A percentile compares a stretch with the other conserved stretches of the same genome.
Conservation (phyloP, 495 filamentous ascomycete genomes). For the Neurospora africana region DNA sequence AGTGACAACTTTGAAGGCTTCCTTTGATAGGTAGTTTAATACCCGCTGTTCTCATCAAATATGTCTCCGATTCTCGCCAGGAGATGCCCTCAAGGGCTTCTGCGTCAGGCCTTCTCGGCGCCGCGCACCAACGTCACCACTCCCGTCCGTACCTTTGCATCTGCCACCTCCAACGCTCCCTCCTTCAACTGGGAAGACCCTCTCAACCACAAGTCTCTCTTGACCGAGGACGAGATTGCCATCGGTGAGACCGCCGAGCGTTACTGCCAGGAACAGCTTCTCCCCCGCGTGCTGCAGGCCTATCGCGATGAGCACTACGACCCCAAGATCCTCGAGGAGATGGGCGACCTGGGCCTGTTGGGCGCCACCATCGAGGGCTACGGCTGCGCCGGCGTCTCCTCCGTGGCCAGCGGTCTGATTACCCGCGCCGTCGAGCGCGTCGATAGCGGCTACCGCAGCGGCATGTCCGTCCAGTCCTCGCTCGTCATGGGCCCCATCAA, state of each 20-base stretch:
- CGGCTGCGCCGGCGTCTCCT: conserved; percentile 87
- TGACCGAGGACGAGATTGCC: conserved; percentile 82
- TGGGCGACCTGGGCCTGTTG: conserved; percentile 88
- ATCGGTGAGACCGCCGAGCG: conserved; percentile 79
- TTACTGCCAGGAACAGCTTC: conserved; percentile 84
- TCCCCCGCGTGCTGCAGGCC: conserved; percentile 83
- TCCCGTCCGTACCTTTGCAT: conserved; percentile 12
- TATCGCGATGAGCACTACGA: conserved; percentile 94
- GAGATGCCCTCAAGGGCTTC: conserved; percentile 4
- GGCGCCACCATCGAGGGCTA: conserved; percentile 89
- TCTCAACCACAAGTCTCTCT: conserved; percentile 56
- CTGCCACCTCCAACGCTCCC: conserved; percentile 11
- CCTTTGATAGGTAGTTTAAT: neutral
- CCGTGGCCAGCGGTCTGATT: conserved; percentile 84
- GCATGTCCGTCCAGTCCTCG: conserved; percentile 92
- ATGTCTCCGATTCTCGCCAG: conserved; percentile 1
- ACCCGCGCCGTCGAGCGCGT: conserved; percentile 93
- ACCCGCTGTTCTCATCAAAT: neutral
- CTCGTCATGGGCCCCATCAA: conserved; percentile 95
- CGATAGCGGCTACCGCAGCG: conserved; percentile 89
- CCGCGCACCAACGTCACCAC: neutral
- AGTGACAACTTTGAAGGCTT: too few relatives aligned
- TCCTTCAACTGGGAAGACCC: conserved; percentile 90
- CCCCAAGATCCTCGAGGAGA: conserved; percentile 76
- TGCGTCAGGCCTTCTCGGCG: conserved; percentile 2